phyloP scores from a whole-genome alignment of 2,329 filamentous ascomycete genomes.

The Chaetoscypha palmicola region DNA sequence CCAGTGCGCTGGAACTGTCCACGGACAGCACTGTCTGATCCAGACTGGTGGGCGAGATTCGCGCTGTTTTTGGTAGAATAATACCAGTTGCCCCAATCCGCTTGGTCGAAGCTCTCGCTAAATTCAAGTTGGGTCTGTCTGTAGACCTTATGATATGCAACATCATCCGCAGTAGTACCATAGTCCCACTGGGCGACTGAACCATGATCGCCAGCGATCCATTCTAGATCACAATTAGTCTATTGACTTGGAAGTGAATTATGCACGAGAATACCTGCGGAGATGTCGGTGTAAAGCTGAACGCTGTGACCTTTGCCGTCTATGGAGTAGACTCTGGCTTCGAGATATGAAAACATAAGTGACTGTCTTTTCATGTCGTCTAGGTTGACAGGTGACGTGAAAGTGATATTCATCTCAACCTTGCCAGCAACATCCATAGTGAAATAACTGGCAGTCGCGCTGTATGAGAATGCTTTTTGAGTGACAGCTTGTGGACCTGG shows the following conservation, averaged over 20 bases:
- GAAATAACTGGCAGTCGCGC: constrained; percentile 65
- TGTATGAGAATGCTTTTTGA: constrained; percentile 61
- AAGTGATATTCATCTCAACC: constrained; percentile 60
- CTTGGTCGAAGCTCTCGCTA: constrained; percentile 60
- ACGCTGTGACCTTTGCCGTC: constrained; percentile 59
- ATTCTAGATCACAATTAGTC: constrained; percentile 46
- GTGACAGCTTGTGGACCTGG: constrained; percentile 43
- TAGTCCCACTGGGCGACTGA: constrained; percentile 57
- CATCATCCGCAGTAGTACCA: constrained; percentile 36
- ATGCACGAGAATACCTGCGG: constrained; percentile 46
- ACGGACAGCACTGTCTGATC: constrained; percentile 58
- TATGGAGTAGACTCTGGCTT: constrained; percentile 53
- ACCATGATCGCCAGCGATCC: constrained; percentile 56
- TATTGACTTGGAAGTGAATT: neutral
- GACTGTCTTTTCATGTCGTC: constrained; percentile 61
- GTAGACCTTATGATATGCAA: constrained; percentile 59
- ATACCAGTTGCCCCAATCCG: constrained; percentile 77
- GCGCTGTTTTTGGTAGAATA: constrained; percentile 57
- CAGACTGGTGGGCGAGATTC: constrained; percentile 61
- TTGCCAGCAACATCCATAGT: constrained; percentile 55
- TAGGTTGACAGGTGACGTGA: constrained; percentile 63
- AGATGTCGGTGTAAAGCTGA: constrained; percentile 66
- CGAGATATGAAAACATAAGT: constrained; percentile 62
- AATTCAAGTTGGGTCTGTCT: constrained; percentile 56
- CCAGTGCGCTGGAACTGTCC: constrained; percentile 58